Conservation (phyloP, 2,329 filamentous ascomycete genomes). For the Ustulina deusta region DNA sequence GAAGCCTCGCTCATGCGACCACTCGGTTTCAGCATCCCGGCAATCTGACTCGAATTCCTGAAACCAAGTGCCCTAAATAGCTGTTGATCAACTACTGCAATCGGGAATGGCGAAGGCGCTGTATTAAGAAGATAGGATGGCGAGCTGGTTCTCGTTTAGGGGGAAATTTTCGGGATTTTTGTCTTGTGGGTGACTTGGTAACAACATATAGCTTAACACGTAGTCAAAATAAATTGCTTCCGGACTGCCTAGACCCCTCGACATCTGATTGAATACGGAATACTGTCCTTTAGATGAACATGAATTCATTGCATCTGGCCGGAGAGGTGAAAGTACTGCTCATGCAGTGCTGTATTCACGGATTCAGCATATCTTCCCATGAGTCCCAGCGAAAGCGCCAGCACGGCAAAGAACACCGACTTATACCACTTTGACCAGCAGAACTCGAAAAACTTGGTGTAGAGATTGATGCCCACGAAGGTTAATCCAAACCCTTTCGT, state of each 20-base stretch:
- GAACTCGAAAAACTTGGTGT: slow-evolving; percentile 33
- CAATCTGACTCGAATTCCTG: too few relatives aligned
- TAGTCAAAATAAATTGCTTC: too few relatives aligned
- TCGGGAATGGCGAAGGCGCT: too few relatives aligned
- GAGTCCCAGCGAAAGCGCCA: slow-evolving; percentile 30
- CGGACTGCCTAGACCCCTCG: neutral
- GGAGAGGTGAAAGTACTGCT: neutral
- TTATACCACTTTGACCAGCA: slow-evolving; percentile 32
- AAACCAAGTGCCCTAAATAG: too few relatives aligned
- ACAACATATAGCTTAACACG: too few relatives aligned
- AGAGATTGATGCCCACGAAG: slow-evolving; percentile 37
- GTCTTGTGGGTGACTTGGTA: too few relatives aligned
- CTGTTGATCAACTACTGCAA: too few relatives aligned
- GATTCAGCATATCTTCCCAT: slow-evolving; percentile 37
- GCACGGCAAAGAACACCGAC: slow-evolving; percentile 29
- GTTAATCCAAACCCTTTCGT: slow-evolving; percentile 32
- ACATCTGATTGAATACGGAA: neutral
- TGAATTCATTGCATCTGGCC: neutral
- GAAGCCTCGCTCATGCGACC: too few relatives aligned
- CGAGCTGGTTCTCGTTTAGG: too few relatives aligned
- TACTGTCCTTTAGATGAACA: neutral
- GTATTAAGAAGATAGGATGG: too few relatives aligned
- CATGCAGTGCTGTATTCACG: slow-evolving; percentile 18
- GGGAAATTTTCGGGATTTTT: too few relatives aligned
- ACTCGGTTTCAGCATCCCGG: too few relatives aligned